These are phyloP conservation scores for Trichomonascaceae sp. DNA, from an alignment of 1,139 yeast species.

Conservation along the genomic window DNA sequence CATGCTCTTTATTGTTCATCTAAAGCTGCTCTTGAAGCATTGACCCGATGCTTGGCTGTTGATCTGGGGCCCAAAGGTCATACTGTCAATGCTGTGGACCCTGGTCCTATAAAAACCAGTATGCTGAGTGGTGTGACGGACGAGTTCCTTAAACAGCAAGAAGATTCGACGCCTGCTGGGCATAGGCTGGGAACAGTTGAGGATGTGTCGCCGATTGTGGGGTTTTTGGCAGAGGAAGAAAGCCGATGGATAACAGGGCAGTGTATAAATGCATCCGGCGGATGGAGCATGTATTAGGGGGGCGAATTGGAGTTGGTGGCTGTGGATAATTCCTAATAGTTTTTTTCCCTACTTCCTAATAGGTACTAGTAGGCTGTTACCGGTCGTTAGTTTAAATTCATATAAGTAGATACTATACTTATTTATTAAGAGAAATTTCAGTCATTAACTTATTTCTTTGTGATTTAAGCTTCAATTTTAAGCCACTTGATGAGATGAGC, in stretches of 20 bases:
- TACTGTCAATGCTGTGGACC: constrained; percentile 20
- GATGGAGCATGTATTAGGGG: constrained; percentile 6
- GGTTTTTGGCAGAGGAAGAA: constrained; percentile 23
- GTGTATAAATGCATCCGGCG: constrained; percentile 23
- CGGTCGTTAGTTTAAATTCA: too few relatives aligned
- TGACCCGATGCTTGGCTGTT: constrained; percentile 16
- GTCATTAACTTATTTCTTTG: too few relatives aligned
- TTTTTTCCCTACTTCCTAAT: too few relatives aligned
- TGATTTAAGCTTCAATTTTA: too few relatives aligned
- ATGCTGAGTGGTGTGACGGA: constrained; percentile 9
- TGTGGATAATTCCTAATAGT: too few relatives aligned
- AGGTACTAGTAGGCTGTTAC: too few relatives aligned
- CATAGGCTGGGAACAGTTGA: constrained; percentile 27
- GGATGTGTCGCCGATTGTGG: constrained; percentile 25
- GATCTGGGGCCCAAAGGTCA: constrained; percentile 20
- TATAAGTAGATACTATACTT: too few relatives aligned
- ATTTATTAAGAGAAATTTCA: too few relatives aligned
- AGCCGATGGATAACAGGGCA: constrained; percentile 26
- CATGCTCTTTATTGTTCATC: constrained; percentile 16
- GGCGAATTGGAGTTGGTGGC: too few relatives aligned
- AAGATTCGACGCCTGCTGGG: constrained; percentile 25
- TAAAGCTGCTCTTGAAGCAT: constrained; percentile 20
- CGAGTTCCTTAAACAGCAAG: constrained; percentile 16
- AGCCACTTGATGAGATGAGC: too few relatives aligned
- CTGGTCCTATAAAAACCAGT: constrained; percentile 21